Base-by-base conservation (phyloP, 768 basidiomycete genomes). In the Russula lepida region DNA sequence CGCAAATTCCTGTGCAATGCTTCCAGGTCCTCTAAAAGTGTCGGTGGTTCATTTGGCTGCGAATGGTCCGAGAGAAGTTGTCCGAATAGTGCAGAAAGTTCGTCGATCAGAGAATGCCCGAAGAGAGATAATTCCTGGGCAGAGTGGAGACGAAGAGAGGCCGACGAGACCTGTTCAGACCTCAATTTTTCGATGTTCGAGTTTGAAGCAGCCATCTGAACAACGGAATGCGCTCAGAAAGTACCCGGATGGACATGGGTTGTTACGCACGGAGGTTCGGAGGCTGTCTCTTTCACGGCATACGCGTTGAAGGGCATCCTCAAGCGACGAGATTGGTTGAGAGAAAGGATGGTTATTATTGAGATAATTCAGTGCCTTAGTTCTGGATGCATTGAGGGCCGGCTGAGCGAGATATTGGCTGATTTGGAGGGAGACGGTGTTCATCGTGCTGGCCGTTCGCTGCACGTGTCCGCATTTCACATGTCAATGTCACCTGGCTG, bases 21-120 rank as follows among this genome's bases (percentile, higher is more conserved):
- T 69, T 95, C 90, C 61, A 98, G 77, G 48, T 90, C 87, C 71
- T 93, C 88, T 11, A 95, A 76, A 5, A 98, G 74, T 0, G 86
- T 91, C 4, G 85, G 76, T 46, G 73, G 66, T n/a, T 70, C 73
- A 11, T 79, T 77, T 47, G 75, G 77, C 15, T 77, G 79, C 12
- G 76, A 75, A 30, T 82, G 65, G 2, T 81, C 76, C 1, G 86
- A 86, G 51, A 83, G 76, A 44, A 95, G 76, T 54, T 86, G 82
- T 54, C 78, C 74, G 5, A 83, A 81, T 30, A 95, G 74, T 60
- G 81, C 81, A 13, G 84, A 75, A 12, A 95, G 77, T 70, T 93
- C 87, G 68, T 95, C 92, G 17, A 83, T 80, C 21, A 95, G 74
- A 1, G 81, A 82, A 72, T 92, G 89, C 27, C 92, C 79, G 35